These are phyloP conservation scores for Xylaria polymorpha DNA, from an alignment of 2,329 filamentous ascomycete genomes.

Conservation along the genomic window DNA sequence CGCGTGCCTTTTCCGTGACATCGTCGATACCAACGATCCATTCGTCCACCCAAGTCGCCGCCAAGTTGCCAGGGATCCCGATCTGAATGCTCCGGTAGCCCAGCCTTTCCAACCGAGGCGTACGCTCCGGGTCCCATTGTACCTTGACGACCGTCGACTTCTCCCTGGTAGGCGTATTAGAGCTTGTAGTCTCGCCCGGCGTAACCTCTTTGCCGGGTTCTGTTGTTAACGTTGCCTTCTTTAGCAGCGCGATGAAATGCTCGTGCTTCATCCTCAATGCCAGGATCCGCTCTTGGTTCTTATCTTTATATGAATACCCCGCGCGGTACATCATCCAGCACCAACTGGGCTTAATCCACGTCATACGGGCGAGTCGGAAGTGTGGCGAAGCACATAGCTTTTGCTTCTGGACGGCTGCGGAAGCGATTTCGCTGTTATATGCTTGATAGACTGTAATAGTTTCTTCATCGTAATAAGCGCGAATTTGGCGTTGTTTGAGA, in stretches of 20 bases:
- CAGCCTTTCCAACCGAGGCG: conserved; percentile 57
- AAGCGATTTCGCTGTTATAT: conserved; percentile 26
- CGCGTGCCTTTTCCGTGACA: neutral
- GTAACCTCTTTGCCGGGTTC: conserved; percentile 39
- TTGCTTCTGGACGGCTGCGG: neutral
- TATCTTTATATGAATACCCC: conserved; percentile 69
- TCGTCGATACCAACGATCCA: neutral
- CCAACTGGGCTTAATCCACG: conserved; percentile 36
- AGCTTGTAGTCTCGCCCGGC: neutral
- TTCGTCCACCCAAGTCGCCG: conserved; percentile 1
- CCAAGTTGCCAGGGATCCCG: neutral
- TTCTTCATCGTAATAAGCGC: conserved; percentile 29
- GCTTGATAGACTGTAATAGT: conserved; percentile 35
- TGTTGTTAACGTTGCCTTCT: conserved; percentile 50
- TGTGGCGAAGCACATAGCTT: conserved; percentile 20
- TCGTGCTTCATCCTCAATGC: conserved; percentile 55
- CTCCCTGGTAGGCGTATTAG: conserved; percentile 6
- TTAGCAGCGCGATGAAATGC: neutral
- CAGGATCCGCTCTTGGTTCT: conserved; percentile 65
- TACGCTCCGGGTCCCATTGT: conserved; percentile 74
- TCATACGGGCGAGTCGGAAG: conserved; percentile 26
- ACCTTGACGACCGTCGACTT: conserved; percentile 55
- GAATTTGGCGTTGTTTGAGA: conserved; percentile 18
- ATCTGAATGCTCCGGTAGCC: conserved; percentile 62
- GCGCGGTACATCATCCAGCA: conserved; percentile 59